Evolutionary conservation across 2,329 filamentous ascomycete genomes (phyloP).

Genomic region (Gaeumannomyces sp.): DNA sequence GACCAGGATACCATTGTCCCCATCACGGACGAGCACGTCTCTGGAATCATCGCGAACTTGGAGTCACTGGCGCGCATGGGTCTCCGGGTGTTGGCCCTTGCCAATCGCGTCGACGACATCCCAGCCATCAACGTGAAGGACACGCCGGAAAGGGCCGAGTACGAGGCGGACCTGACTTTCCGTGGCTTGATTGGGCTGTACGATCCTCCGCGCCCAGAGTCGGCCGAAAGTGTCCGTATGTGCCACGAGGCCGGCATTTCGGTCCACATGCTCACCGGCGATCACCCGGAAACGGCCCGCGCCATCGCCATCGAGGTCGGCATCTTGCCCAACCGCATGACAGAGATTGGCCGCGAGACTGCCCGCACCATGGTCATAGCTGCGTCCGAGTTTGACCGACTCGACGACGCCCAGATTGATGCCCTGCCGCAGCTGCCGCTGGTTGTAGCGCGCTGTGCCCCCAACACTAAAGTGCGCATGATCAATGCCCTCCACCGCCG

Average conservation of each 20-base stretch:
- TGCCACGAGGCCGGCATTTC: slow-evolving; percentile 51
- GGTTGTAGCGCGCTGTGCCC: slow-evolving; percentile 56
- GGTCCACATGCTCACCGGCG: slow-evolving; percentile 59
- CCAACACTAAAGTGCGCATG: slow-evolving; percentile 59
- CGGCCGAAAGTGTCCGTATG: slow-evolving; percentile 47
- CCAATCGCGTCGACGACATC: slow-evolving; percentile 20
- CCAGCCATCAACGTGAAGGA: slow-evolving; percentile 20
- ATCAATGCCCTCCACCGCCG: slow-evolving; percentile 62
- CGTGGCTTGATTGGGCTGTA: slow-evolving; percentile 62
- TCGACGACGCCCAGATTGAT: slow-evolving; percentile 52
- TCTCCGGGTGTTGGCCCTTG: slow-evolving; percentile 54
- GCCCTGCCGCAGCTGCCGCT: slow-evolving; percentile 49
- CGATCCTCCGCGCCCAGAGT: slow-evolving; percentile 61
- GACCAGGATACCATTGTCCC: slow-evolving; percentile 24
- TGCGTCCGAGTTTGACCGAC: slow-evolving; percentile 49
- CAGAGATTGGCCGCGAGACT: slow-evolving; percentile 39
- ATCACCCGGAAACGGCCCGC: slow-evolving; percentile 52
- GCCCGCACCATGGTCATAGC: slow-evolving; percentile 50
- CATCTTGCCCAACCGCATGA: slow-evolving; percentile 25
- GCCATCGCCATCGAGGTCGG: slow-evolving; percentile 48
- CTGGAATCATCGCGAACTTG: slow-evolving; percentile 54
- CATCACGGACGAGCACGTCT: slow-evolving; percentile 41
- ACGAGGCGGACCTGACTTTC: slow-evolving; percentile 57
- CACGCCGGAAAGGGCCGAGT: slow-evolving; percentile 38
- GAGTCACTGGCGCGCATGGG: slow-evolving; percentile 49